Percentiles rank a stretch among this genome's conserved stretches.
phyloP scores from a whole-genome alignment of 495 filamentous ascomycete species.

The Penicillium psychrofluorescens region DNA sequence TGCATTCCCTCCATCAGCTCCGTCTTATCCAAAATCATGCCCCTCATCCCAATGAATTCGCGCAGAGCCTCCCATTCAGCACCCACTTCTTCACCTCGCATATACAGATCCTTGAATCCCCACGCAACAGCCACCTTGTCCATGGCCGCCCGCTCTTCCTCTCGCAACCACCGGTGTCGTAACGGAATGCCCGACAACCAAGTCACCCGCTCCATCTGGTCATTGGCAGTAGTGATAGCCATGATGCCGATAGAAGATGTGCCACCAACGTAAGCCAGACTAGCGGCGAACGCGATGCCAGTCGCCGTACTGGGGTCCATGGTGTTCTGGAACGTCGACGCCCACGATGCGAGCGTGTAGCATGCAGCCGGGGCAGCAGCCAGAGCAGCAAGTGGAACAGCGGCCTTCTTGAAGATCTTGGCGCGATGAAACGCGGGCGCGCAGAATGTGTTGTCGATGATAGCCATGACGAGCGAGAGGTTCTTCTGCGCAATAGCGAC shows the following conservation, averaged over 20 bases:
- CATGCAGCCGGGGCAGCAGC: conserved; percentile 59
- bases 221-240: conserved; percentile 76
- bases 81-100: conserved; percentile 84
- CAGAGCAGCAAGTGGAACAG: conserved; percentile 43
- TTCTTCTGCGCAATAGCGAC: conserved; percentile 71
- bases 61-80: conserved; percentile 78
- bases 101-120: conserved; percentile 76
- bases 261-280: conserved; percentile 71
- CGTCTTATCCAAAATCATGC: conserved; percentile 82
- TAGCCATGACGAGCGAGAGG: conserved; percentile 65
- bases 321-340: conserved; percentile 52
- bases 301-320: conserved; percentile 67
- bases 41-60: conserved; percentile 70
- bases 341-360: conserved; percentile 56
- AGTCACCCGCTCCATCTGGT: conserved; percentile 88
- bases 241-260: conserved; percentile 75
- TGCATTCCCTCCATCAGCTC: conserved; percentile 91
- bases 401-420: conserved; percentile 51
- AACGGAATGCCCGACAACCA: conserved; percentile 79
- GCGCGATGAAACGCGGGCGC: conserved; percentile 62
- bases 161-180: conserved; percentile 78
- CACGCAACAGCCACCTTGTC: conserved; percentile 81
- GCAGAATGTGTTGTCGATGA: conserved; percentile 72
- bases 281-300: conserved; percentile 71
- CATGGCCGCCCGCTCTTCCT: conserved; percentile 85